Evolutionary conservation across 1,139 yeast species (phyloP).

Genomic region (Taphrina populina): DNA sequence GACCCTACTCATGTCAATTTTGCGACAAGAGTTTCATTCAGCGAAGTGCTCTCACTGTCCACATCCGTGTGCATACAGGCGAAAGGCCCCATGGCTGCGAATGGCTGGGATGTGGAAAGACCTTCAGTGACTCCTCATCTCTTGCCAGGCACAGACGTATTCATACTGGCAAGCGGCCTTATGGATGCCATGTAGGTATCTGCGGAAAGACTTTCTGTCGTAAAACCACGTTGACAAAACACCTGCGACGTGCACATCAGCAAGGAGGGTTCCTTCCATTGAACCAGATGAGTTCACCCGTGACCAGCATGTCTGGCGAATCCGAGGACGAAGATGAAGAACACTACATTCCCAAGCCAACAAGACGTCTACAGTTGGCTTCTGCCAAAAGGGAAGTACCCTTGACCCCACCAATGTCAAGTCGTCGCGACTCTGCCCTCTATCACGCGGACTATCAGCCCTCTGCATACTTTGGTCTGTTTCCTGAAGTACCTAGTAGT

Average conservation of each 20-base stretch:
- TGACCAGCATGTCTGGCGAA: background rate
- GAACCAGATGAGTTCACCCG: constrained; percentile 11
- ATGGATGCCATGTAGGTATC: constrained; percentile 65
- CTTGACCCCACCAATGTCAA: constrained; percentile 29
- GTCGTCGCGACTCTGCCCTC: constrained; percentile 3
- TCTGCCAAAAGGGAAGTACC: constrained; percentile 10
- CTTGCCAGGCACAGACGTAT: constrained; percentile 42
- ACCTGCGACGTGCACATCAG: constrained; percentile 34
- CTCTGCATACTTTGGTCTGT: constrained; percentile 5
- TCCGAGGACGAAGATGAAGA: constrained; percentile 13
- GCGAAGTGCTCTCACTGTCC: constrained; percentile 59
- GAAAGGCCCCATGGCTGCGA: constrained; percentile 83
- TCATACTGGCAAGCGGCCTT: constrained; percentile 59
- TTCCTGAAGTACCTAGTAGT: too few relatives aligned
- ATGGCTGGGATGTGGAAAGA: constrained; percentile 49
- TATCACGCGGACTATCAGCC: background rate
- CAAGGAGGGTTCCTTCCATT: constrained; percentile 6
- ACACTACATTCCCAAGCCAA: background rate
- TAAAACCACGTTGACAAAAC: constrained; percentile 36
- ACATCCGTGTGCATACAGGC: constrained; percentile 83
- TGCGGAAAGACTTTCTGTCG: constrained; percentile 54
- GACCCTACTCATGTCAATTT: constrained; percentile 70
- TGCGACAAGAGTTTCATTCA: constrained; percentile 74
- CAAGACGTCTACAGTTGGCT: background rate
- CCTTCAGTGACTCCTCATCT: constrained; percentile 38